These are phyloP conservation scores for Alternaria sp. DNA, from an alignment of 2,329 filamentous ascomycete species.

Conservation along the genomic window DNA sequence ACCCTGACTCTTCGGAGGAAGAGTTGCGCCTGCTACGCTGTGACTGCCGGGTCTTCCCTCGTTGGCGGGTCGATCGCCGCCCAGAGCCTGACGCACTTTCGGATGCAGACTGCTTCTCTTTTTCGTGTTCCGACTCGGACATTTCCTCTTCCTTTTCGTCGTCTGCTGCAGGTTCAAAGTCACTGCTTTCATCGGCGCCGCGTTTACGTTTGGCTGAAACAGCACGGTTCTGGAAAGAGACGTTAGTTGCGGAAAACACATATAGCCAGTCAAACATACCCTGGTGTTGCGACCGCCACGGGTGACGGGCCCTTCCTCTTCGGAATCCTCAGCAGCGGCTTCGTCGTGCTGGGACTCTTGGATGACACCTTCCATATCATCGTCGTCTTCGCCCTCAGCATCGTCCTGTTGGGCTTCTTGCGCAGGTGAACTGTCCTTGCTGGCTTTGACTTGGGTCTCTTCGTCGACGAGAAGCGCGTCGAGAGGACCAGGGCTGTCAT, in stretches of 20 bases:
- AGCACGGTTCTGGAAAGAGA: conserved; percentile 30
- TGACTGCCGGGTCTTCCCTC: conserved; percentile 53
- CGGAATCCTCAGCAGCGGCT: conserved; percentile 50
- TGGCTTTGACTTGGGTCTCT: conserved; percentile 47
- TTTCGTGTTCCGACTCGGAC: conserved; percentile 58
- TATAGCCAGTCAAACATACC: conserved; percentile 14
- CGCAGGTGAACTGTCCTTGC: conserved; percentile 37
- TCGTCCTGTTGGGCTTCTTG: conserved; percentile 43
- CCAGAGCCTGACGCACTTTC: conserved; percentile 50
- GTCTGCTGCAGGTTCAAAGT: conserved; percentile 67
- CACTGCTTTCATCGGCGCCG: conserved; percentile 64
- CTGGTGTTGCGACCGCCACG: conserved; percentile 52
- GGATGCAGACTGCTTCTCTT: conserved; percentile 48
- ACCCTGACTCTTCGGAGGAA: conserved; percentile 55
- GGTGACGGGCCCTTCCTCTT: conserved; percentile 62
- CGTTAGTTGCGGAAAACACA: conserved; percentile 21
- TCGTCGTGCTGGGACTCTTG: conserved; percentile 51
- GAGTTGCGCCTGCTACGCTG: conserved; percentile 55
- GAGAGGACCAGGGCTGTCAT: conserved; percentile 40
- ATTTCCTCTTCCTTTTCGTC: conserved; percentile 62
- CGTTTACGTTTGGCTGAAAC: conserved; percentile 43
- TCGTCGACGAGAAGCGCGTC: conserved; percentile 42
- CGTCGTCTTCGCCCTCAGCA: conserved; percentile 33
- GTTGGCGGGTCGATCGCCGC: conserved; percentile 60
- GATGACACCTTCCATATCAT: conserved; percentile 47